These are phyloP conservation scores for Aspergillus aculeatinus DNA, from an alignment of 2,329 filamentous ascomycete genomes.

Conservation along the genomic window DNA sequence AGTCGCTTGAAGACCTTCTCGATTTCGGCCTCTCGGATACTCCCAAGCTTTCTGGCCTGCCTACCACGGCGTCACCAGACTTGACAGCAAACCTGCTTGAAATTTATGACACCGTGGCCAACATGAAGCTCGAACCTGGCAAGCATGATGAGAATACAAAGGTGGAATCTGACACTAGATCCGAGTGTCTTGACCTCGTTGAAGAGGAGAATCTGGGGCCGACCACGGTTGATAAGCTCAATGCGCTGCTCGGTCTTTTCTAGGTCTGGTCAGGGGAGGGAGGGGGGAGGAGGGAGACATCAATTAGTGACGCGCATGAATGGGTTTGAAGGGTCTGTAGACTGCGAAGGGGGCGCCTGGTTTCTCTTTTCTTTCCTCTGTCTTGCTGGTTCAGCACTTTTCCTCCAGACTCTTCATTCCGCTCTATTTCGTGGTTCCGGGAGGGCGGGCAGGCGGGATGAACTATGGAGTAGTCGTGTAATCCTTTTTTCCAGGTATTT, in stretches of 20 bases:
- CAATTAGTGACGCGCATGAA: not conserved
- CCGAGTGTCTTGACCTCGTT: slow-evolving; percentile 19
- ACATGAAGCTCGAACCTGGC: not conserved
- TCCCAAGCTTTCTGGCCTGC: not conserved
- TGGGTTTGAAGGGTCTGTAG: too few relatives aligned
- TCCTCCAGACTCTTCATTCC: too few relatives aligned
- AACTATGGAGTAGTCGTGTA: too few relatives aligned
- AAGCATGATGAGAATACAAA: not conserved
- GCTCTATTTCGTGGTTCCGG: too few relatives aligned
- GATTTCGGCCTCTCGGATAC: slow-evolving; percentile 20
- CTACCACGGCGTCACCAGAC: not conserved
- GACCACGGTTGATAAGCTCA: slow-evolving; percentile 27
- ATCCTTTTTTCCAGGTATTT: too few relatives aligned
- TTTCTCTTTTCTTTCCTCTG: too few relatives aligned
- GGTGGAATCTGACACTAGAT: not conserved
- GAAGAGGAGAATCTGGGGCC: slow-evolving; percentile 25
- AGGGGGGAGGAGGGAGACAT: too few relatives aligned
- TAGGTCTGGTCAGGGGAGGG: not conserved
- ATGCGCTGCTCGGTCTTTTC: slow-evolving; percentile 20
- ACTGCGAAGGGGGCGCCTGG: too few relatives aligned
- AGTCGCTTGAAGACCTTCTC: slow-evolving; percentile 21
- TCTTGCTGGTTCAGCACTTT: too few relatives aligned
- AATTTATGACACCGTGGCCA: slow-evolving; percentile 9
- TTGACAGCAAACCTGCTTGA: slow-evolving; percentile 14
- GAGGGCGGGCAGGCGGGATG: too few relatives aligned